Percentiles rank a stretch among this genome's conserved stretches.
Conservation (phyloP, 805 yeast genomes). For the Kluyveromyces lactis region DNA sequence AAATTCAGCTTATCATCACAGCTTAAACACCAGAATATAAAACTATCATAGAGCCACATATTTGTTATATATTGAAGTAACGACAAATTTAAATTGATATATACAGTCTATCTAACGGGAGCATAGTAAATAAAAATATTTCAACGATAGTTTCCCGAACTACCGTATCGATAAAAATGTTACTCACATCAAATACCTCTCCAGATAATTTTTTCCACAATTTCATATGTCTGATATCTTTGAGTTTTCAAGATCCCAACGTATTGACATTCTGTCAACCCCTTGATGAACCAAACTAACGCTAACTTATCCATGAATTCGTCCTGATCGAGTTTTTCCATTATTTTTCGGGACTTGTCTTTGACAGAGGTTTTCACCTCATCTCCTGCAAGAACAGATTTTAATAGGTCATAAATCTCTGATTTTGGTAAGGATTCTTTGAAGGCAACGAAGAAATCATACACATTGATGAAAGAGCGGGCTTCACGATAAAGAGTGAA, state of each 20-base stretch:
- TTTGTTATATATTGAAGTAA: too few species aligned
- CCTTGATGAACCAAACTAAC: slow-evolving; percentile 68
- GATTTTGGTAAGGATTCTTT: slow-evolving; percentile 37
- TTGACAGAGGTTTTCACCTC: slow-evolving; percentile 19
- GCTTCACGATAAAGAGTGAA: slow-evolving; percentile 75
- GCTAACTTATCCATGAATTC: slow-evolving; percentile 54
- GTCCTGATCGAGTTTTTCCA: slow-evolving; percentile 18
- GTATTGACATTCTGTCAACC: slow-evolving; percentile 58
- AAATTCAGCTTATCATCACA: slow-evolving; percentile 36
- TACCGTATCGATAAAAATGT: too few species aligned
- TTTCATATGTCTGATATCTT: slow-evolving; percentile 28
- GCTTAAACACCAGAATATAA: background rate
- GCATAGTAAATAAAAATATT: background rate
- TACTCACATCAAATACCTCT: slow-evolving; percentile 17
- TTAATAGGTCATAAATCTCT: slow-evolving; percentile 20
- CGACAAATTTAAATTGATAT: background rate
- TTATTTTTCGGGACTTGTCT: slow-evolving; percentile 21
- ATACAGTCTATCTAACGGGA: background rate
- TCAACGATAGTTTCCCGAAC: too few species aligned
- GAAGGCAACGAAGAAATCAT: slow-evolving; percentile 59
- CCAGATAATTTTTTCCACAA: slow-evolving; percentile 28
- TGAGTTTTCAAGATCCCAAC: slow-evolving; percentile 63
- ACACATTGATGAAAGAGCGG: slow-evolving; percentile 55
- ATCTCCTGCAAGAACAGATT: slow-evolving; percentile 11
- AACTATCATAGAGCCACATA: too few species aligned